Base-by-base conservation (phyloP, 495 filamentous ascomycete genomes). In the Massariosphaeria phaeospora region DNA sequence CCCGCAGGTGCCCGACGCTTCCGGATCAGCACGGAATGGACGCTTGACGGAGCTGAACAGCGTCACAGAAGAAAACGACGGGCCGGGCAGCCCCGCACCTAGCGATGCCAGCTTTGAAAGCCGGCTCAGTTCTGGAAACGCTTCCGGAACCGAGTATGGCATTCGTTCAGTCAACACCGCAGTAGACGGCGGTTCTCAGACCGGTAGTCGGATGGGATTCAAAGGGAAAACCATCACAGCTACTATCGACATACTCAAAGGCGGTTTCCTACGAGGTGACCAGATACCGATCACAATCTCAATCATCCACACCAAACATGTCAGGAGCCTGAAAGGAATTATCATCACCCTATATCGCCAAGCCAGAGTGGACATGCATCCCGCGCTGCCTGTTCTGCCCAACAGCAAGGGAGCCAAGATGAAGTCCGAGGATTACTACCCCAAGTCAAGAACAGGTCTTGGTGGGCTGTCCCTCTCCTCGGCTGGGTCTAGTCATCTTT, bases 271-370 rank as follows among this genome's bases (percentile, higher is more conserved):
- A 18, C 83, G 87, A 1, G 93, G 93, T 12, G 93, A 97, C 60
- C 79, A 78, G 17, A 73, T 98, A 21, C 81, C 87, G 1, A 74
- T 98, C 34, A 85, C 80, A 63, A 82, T 96, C 48, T 81, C 77
- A 0, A 83, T 98, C 54, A 83, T 86, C 62, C 94, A 96, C 62
- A 89, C 80, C 42, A 91, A 91, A 61, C 79, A 81, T 44, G 83
- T 96, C 65, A 88, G 86, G 66, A 96, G 86, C 64, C 75, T 95
- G 72, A 84, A 91, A 61, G 93, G 93, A 0, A 86, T 96, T 43
- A 93, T 98, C 51, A 76, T 96, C 24, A 98, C 93, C 1, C 74
- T 98, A 3, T 96, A 95, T 66, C 81, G 93, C 36, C 85, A 94
- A 69, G 90, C 89, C 8, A 84, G 89, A 9, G 91, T 97, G 24